Evolutionary conservation across 768 basidiomycete genomes (phyloP).

Genomic region (Xerocomus brunneocitrinus): DNA sequence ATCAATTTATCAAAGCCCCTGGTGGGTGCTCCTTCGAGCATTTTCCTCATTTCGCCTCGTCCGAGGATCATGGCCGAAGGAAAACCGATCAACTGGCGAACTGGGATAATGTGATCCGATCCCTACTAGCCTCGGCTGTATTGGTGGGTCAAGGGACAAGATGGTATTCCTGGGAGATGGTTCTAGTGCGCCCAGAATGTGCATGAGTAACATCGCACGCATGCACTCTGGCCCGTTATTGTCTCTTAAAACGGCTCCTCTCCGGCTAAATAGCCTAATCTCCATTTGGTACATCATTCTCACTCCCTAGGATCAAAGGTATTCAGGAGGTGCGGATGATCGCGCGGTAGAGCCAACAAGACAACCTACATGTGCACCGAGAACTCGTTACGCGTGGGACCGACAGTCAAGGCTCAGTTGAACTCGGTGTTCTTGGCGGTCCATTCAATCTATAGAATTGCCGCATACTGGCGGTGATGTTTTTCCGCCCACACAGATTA

Average conservation of each 20-base stretch:
- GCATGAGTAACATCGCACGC: slow-evolving; percentile 3
- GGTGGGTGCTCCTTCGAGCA: background rate
- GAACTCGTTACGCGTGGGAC: slow-evolving; percentile 34
- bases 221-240: slow-evolving; percentile 31
- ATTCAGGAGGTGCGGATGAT: slow-evolving; percentile 60
- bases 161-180: background rate
- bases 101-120: background rate
- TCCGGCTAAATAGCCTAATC: slow-evolving; percentile 12
- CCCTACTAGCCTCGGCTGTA: background rate
- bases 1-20: background rate
- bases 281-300: slow-evolving; percentile 20
- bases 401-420: background rate
- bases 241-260: slow-evolving; percentile 43
- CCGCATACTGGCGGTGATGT: background rate
- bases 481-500: background rate
- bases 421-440: background rate
- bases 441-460: background rate
- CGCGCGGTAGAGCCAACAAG: slow-evolving; percentile 50
- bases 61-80: slow-evolving; percentile 1
- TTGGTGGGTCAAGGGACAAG: background rate
- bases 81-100: background rate
- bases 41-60: background rate
- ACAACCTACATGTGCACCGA: slow-evolving; percentile 31
- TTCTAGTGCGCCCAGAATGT: background rate
- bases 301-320: slow-evolving; percentile 50